phyloP scores from a whole-genome alignment of 164 flowering plant genomes.

The Magnolia changhungtana region DNA sequence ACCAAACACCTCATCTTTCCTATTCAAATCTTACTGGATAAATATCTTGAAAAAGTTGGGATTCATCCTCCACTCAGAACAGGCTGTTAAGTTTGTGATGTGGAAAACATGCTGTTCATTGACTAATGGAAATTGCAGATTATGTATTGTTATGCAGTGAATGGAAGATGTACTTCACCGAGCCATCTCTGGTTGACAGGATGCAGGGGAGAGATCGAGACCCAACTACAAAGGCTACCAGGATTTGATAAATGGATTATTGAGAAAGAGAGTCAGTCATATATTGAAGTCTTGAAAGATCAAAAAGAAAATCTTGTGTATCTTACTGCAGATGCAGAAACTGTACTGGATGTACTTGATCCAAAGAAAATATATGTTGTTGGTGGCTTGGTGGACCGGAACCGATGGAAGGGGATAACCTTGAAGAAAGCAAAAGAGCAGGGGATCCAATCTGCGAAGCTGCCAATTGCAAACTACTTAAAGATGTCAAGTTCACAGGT shows the following conservation, averaged over 20 bases:
- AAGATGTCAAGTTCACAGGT: constrained; percentile 98
- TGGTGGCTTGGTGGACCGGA: constrained; percentile 94
- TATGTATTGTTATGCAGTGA: constrained; percentile 90
- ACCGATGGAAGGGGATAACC: constrained; percentile 92
- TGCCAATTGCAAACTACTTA: constrained; percentile 79
- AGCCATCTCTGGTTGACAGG: constrained; percentile 90
- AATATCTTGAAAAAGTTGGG: too few relatives aligned
- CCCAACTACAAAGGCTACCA: constrained; percentile 58
- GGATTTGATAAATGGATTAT: constrained; percentile 88
- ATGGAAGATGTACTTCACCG: constrained; percentile 58
- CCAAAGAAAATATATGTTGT: constrained; percentile 64
- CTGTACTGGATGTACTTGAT: constrained; percentile 67
- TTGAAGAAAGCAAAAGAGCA: constrained; percentile 87
- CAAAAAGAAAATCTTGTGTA: constrained; percentile 78
- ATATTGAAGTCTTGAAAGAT: constrained; percentile 71
- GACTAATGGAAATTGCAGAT: constrained; percentile 48
- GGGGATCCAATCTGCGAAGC: constrained; percentile 84
- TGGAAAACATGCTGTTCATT: neutral
- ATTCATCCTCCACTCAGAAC: neutral
- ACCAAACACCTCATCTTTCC: too few relatives aligned
- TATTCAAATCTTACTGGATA: too few relatives aligned
- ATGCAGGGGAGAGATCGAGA: constrained; percentile 66
- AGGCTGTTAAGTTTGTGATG: neutral
- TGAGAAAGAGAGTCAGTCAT: constrained; percentile 67
- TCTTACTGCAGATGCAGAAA: constrained; percentile 90